These are phyloP conservation scores for Paspalum vaginatum DNA, from an alignment of 176 grass and related monocot species.

Conservation along the genomic window DNA sequence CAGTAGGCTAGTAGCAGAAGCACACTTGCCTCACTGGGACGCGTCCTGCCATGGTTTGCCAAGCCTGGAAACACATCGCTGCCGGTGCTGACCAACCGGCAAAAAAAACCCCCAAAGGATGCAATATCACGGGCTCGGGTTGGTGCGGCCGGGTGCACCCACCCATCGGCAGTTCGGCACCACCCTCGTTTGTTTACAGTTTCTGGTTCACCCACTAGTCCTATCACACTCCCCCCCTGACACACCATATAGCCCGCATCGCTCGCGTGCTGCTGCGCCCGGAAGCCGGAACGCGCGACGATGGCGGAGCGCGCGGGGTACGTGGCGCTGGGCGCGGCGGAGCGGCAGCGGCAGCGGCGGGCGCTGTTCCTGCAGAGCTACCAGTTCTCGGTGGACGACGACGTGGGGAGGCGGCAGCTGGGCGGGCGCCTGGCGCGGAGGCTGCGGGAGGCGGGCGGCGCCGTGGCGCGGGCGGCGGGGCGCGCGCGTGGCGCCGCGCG, in stretches of 20 bases:
- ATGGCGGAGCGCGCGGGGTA: constrained; percentile 4
- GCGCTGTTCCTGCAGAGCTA: constrained; percentile 65
- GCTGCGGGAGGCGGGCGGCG: constrained; percentile 31
- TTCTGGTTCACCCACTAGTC: constrained; percentile 58
- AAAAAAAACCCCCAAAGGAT: not conserved
- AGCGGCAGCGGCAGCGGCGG: constrained; percentile 30
- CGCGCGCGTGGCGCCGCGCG: constrained; percentile 20
- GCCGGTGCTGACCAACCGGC: not conserved
- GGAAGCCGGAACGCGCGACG: too few relatives aligned
- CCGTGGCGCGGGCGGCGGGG: constrained; percentile 24
- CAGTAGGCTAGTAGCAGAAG: too few relatives aligned
- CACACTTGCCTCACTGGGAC: too few relatives aligned
- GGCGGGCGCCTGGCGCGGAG: constrained; percentile 10
- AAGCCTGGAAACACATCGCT: not conserved
- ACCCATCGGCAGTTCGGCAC: constrained; percentile 41
- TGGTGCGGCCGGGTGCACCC: constrained; percentile 47
- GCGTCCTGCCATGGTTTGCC: not conserved
- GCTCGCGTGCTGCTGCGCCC: not conserved
- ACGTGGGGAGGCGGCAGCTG: not conserved
- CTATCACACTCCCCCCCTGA: not conserved
- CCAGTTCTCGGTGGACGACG: constrained; percentile 34
- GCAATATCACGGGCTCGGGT: not conserved
- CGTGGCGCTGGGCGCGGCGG: constrained; percentile 24
- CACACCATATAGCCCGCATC: not conserved
- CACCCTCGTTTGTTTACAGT: constrained; percentile 10